Evolutionary conservation across 305 asterid genomes (phyloP).

Genomic region (Solanum chacoense): DNA sequence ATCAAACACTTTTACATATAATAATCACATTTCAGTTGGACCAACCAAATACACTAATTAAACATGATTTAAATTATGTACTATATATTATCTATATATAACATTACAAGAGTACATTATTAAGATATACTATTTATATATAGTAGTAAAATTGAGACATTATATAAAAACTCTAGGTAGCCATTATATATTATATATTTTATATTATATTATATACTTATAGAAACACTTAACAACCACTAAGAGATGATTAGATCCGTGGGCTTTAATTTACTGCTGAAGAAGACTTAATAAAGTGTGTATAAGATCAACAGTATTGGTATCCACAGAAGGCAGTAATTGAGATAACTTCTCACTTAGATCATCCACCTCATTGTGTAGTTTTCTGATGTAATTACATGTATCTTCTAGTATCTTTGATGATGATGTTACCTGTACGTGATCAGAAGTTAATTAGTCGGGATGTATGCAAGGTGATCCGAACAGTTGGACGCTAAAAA

Average conservation of each 20-base stretch:
- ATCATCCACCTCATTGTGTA: conserved; percentile 19
- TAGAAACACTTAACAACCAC: neutral
- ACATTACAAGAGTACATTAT: neutral
- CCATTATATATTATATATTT: neutral
- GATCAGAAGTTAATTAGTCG: neutral
- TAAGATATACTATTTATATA: neutral
- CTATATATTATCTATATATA: neutral
- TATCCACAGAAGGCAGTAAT: neutral
- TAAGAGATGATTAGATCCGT: neutral
- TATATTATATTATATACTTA: no score
- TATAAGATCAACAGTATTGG: neutral
- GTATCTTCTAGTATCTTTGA: conserved; percentile 22
- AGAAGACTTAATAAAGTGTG: conserved; percentile 4
- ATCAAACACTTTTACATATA: neutral
- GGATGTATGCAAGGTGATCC: neutral
- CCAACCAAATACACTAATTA: neutral
- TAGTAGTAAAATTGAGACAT: neutral
- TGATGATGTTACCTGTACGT: conserved; percentile 17
- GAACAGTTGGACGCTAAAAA: neutral
- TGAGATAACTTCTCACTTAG: conserved; percentile 2
- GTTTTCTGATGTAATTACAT: conserved; percentile 25
- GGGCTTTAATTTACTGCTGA: neutral
- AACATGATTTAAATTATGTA: neutral
- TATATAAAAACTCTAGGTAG: neutral
- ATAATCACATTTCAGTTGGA: neutral